Base-by-base conservation (phyloP, 2,329 filamentous ascomycete species). In the Penicillium brevicompactum region DNA sequence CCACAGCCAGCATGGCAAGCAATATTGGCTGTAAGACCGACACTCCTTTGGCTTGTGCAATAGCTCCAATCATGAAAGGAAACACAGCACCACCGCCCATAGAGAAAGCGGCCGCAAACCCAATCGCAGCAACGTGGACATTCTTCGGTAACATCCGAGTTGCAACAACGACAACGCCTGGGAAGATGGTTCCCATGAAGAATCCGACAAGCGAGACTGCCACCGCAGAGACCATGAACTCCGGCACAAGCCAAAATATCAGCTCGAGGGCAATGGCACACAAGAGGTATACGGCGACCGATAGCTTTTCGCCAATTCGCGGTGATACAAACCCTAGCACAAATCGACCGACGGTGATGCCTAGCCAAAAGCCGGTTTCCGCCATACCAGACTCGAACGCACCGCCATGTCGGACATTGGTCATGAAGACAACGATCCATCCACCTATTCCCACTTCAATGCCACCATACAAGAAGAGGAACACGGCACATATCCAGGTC, bases 381-480 rank as follows among this genome's bases (percentile, higher is more conserved):
- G 83, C 84, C 71, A 92, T 82, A 2, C 89, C 89, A 16, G 86
- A 84, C 6, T 84, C 79, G 66, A 91, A 91, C 0, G 83, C 75
- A 22, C 78, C 80, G 4, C 84, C 87, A 27, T 85, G 70, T 13
- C 90, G 82, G 10, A 89, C 85, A 18, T 82, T 75, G 11, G 90
- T 82, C 87, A 92, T 92, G 70, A 92, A 92, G 1, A 86, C 86
- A 46, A 90, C 85, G 56, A 92, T 85, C 88, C 88, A 91, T 16
- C 88, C 89, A 11, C 60, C 60, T 14, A 62, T 62, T 34, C 55
- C 55, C 21, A 62, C 60, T 45, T 62, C 60, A 16, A 56, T 53
- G 11, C 60, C 60, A 5, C 60, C 60, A 13, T 62, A 62, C 5
- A 62, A 53, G 8, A 92, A 81, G 18, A 92, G 75, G 68, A 92